Conservation (phyloP, 2,329 filamentous ascomycete genomes). For the Cryphonectria japonica region DNA sequence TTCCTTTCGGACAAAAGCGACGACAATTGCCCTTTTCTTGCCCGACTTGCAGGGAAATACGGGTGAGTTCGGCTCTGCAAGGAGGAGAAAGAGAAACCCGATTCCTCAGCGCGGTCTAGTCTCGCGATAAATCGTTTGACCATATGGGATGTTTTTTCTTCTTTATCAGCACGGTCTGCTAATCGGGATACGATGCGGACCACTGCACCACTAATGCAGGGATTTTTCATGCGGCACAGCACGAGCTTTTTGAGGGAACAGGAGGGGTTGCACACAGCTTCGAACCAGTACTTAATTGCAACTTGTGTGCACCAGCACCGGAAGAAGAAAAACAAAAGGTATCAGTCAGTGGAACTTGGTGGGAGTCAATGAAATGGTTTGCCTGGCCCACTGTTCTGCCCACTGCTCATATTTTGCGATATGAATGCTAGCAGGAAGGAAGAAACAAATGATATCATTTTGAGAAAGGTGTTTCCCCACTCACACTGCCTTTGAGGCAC, state of each 20-base stretch:
- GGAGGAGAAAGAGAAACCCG: no score
- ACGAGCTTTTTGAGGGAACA: not conserved
- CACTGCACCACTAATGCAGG: not conserved
- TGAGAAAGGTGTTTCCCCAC: not conserved
- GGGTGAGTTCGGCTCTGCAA: no score
- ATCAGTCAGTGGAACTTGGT: no score
- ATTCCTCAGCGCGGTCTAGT: no score
- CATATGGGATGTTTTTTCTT: not conserved
- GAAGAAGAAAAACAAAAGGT: no score
- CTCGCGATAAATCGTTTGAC: not conserved
- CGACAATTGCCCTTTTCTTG: not conserved
- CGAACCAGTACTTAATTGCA: not conserved
- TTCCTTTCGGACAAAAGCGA: not conserved
- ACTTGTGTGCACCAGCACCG: not conserved
- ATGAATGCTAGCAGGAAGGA: not conserved
- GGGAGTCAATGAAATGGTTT: no score
- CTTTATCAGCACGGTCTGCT: not conserved
- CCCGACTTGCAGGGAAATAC: no score
- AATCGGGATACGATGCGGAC: not conserved
- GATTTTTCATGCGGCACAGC: not conserved
- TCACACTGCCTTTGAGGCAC: not conserved
- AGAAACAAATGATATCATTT: not conserved
- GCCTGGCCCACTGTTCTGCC: no score
- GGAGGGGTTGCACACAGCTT: not conserved
- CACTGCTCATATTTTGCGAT: no score